phyloP scores from a whole-genome alignment of 2,329 filamentous ascomycete genomes.

The Fusarium compactum region DNA sequence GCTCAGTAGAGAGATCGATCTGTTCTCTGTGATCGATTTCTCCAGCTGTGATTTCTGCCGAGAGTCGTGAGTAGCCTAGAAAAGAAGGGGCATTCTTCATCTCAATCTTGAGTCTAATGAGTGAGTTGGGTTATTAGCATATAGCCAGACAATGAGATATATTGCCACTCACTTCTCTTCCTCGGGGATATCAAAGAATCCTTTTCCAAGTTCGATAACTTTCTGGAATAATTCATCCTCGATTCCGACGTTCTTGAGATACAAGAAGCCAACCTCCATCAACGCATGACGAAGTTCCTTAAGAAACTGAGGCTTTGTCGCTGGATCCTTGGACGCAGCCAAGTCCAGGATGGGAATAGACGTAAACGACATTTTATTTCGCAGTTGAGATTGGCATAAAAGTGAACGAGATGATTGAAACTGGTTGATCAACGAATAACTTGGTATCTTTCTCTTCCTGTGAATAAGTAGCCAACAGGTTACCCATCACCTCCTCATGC shows the following conservation, averaged over 20 bases:
- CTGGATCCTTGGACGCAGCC: slow-evolving; percentile 70
- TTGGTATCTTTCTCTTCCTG: slow-evolving; percentile 36
- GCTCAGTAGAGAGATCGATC: slow-evolving; percentile 86
- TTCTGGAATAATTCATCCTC: slow-evolving; percentile 71
- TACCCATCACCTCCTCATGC: slow-evolving; percentile 41
- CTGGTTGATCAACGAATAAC: slow-evolving; percentile 38
- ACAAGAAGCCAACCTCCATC: slow-evolving; percentile 89
- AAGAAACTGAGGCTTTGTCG: slow-evolving; percentile 79
- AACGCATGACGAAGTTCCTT: slow-evolving; percentile 78
- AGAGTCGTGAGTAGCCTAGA: slow-evolving; percentile 75
- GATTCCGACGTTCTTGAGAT: slow-evolving; percentile 84
- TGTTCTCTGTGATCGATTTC: slow-evolving; percentile 85
- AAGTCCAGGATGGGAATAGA: slow-evolving; percentile 83
- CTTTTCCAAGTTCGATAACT: slow-evolving; percentile 75
- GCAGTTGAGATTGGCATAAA: not conserved
- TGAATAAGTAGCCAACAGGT: slow-evolving; percentile 25
- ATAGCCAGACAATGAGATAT: not conserved
- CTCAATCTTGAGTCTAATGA: slow-evolving; percentile 70
- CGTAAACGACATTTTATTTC: slow-evolving; percentile 72
- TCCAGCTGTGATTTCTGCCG: slow-evolving; percentile 78
- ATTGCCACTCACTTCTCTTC: slow-evolving; percentile 74
- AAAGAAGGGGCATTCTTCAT: slow-evolving; percentile 82
- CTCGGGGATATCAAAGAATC: slow-evolving; percentile 80
- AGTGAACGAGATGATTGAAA: not conserved
- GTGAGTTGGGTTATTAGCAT: not conserved